Conservation (phyloP, 176 grass and related monocot species). For the Bromus sterilis region DNA sequence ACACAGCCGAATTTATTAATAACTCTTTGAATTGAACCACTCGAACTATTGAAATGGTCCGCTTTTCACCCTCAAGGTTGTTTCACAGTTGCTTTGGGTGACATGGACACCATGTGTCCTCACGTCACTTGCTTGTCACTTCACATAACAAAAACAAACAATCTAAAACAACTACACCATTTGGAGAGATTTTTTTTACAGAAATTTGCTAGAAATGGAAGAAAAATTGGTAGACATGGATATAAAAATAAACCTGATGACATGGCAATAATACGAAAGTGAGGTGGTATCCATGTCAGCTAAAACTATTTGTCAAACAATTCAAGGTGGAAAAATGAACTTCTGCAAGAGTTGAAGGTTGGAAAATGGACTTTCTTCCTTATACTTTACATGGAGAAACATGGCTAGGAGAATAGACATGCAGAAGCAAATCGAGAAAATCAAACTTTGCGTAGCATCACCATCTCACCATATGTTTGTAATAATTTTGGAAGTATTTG, state of each 20-base stretch:
- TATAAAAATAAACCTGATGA: not conserved
- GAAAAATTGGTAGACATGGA: not conserved
- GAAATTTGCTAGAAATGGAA: conserved; percentile 7
- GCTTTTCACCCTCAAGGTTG: not conserved
- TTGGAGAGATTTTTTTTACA: too few species aligned
- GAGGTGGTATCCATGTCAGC: not conserved
- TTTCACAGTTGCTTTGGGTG: not conserved
- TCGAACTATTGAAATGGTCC: not conserved
- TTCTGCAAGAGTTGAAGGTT: not conserved
- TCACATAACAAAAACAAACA: not conserved
- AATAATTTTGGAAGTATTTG: not conserved
- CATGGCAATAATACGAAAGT: not conserved
- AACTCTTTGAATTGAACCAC: not conserved
- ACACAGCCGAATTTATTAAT: too few species aligned
- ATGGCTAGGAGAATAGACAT: conserved; percentile 2
- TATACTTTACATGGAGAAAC: not conserved
- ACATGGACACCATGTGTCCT: not conserved
- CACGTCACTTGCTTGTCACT: not conserved
- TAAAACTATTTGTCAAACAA: not conserved
- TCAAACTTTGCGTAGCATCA: not conserved
- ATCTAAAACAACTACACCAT: not conserved
- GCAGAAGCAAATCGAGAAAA: not conserved
- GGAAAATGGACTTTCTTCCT: not conserved
- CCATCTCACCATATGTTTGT: not conserved
- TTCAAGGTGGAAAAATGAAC: not conserved